Conservation (phyloP, 305 asterid genomes). For the Solanum chacoense region DNA sequence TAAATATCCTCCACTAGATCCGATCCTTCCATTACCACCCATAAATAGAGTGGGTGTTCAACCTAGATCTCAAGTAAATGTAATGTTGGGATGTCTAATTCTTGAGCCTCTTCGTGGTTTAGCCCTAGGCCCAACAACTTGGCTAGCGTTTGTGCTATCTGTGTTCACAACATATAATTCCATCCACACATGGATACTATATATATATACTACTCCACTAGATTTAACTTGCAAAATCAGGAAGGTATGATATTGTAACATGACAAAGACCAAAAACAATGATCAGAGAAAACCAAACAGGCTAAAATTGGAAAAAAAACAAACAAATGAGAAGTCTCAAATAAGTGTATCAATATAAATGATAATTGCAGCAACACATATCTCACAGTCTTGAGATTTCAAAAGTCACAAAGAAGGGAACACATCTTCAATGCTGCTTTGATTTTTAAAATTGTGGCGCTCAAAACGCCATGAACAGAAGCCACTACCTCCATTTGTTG, state of each 20-base stretch:
- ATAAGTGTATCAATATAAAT: background rate
- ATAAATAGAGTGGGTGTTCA: background rate
- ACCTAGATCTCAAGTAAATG: background rate
- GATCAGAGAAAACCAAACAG: background rate
- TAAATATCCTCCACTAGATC: background rate
- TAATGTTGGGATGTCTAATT: background rate
- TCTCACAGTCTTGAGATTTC: background rate
- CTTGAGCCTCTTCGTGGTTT: background rate
- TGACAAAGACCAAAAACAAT: background rate
- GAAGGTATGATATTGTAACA: background rate
- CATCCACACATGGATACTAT: background rate
- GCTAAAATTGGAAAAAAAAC: background rate
- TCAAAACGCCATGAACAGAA: slow-evolving; percentile 32
- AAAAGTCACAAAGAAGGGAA: background rate
- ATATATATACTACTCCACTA: background rate
- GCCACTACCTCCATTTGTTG: slow-evolving; percentile 39
- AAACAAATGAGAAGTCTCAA: background rate
- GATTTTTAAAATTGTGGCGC: slow-evolving; percentile 24
- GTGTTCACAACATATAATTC: background rate
- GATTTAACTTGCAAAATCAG: background rate
- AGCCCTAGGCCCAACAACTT: background rate
- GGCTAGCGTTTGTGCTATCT: background rate
- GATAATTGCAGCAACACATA: background rate
- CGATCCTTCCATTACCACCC: background rate
- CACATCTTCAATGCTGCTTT: background rate